Base-by-base conservation (phyloP, 345 rosid species). In the Passiflora organensis region DNA sequence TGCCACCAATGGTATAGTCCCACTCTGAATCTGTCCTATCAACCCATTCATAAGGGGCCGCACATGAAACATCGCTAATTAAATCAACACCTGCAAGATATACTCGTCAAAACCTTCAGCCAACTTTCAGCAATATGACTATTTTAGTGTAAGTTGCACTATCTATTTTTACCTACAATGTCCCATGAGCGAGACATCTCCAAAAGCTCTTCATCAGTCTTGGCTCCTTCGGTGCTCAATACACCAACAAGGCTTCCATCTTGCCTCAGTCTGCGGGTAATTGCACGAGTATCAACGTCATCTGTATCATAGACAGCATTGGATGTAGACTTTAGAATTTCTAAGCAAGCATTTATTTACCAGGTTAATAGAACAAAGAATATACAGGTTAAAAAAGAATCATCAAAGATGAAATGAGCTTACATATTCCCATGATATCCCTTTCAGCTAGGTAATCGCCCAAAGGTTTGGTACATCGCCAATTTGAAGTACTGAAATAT, bases 161-260 rank as follows among this genome's bases (percentile, higher is more conserved):
- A 51, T 17, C 6, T 28, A 28, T 16, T 9, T 49, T 64, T 70
- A 85, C 96, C 96, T 8, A 79, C 84, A 17, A 89, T 94, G 76
- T 83, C 85, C 99, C 99, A 89, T 2, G 91, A 85, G 44, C 72
- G 81, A 53, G 99, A 85, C 83, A 85, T 83, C 55, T 80, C 73
- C 37, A 87, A 48, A 70, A 87, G 99, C 62, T 94, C 96, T 1
- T 78, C 80, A 53, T 89, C 88, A 16, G 85, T 69, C 74, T 78
- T 89, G 60, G 81, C 50, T 53, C 72, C 69, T 72, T 89, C 99
- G 0, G 97, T 87, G 80, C 95, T 89, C 62, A 94, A 67, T 23
- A 89, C 93, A 56, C 99, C 96, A n/a, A 82, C 79, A 67, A 94
- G 95, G 70, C 96, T 94, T 67, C 97, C 99, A 56, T 87, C 90